Evolutionary conservation across 805 yeast genomes (phyloP).

Genomic region (Ogataea pilisensis): DNA sequence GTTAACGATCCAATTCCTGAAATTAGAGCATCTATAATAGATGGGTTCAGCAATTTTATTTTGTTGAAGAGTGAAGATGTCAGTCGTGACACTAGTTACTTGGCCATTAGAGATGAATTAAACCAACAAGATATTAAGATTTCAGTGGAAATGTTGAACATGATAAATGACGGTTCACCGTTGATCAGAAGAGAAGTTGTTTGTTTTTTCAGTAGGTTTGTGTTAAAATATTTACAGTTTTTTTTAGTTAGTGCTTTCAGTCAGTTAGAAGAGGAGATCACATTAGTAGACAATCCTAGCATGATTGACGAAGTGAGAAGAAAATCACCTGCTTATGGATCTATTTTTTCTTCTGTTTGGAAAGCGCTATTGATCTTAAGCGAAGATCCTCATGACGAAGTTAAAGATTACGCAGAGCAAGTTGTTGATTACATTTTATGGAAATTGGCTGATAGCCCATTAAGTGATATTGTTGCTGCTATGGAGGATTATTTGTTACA

Average conservation of each 20-base stretch:
- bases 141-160: conserved; percentile 60
- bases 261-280: conserved; percentile 76
- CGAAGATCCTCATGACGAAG: conserved; percentile 86
- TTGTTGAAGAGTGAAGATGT: conserved; percentile 43
- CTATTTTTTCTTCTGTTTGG: conserved; percentile 84
- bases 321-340: conserved; percentile 78
- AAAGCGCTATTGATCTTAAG: conserved; percentile 73
- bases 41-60: conserved; percentile 64
- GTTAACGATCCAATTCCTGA: conserved; percentile 92
- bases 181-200: conserved; percentile 83
- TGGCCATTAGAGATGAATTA: conserved; percentile 35
- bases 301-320: conserved; percentile 60
- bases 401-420: conserved; percentile 64
- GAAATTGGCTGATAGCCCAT: conserved; percentile 58
- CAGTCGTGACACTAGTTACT: conserved; percentile 24
- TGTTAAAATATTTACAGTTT: conserved; percentile 62
- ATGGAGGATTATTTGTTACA: conserved; percentile 62
- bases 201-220: conserved; percentile 70
- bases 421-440: conserved; percentile 70
- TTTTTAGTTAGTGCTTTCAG: conserved; percentile 85
- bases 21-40: conserved; percentile 78
- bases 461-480: conserved; percentile 60
- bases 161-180: conserved; percentile 85
- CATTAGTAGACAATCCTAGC: conserved; percentile 57
- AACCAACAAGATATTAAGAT: conserved; percentile 66